Base-by-base conservation (phyloP, 2,329 filamentous ascomycete genomes). In the Neopestalotiopsis sp. region DNA sequence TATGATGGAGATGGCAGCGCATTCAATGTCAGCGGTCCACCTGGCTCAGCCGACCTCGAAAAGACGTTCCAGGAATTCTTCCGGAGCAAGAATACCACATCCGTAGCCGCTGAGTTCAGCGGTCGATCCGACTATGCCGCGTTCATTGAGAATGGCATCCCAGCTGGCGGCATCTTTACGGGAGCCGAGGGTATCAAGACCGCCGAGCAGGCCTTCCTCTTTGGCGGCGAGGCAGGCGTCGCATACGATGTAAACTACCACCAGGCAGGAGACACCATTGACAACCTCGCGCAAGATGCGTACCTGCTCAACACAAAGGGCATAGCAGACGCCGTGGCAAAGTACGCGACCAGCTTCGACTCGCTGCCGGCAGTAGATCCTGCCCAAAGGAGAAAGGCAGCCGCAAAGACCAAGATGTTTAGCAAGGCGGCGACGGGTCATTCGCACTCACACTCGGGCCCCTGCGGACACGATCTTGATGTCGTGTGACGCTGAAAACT, bases 1-100 rank as follows among this genome's bases (percentile, higher is more conserved):
- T 93, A 89, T 80, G 85, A 86, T 32, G 87, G 90, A 69, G 91
- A 84, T 71, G 82, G 88, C 70, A 89, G 89, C 74, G 84, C 86
- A 13, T 89, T 90, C 70, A 88, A 90, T 76, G 89, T 83, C 28
- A 76, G 74, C 24, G 81, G 76, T 58, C 82, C 90, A 72, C 82
- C 79, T 67, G 90, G 90, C 0, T 91, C 89, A 9, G 89, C 87
- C 17, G 83, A 90, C 70, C 84, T 90, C 34, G 87, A 89, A 76
- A 78, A 83, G 67, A 82, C 89, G 70, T 91, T 90, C 76, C 83
- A 88, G 73, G 78, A 87, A 32, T 91, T 85, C 79, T 91, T 83
- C 76, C 75, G 76, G 28, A 76, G 77, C 10, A 76, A 82, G 42
- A 83, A 80, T 14, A 76, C 81, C 64, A 83, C 83, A 71, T 86